Base-by-base conservation (phyloP, 441 rosid genomes). In the Erodium trifolium region DNA sequence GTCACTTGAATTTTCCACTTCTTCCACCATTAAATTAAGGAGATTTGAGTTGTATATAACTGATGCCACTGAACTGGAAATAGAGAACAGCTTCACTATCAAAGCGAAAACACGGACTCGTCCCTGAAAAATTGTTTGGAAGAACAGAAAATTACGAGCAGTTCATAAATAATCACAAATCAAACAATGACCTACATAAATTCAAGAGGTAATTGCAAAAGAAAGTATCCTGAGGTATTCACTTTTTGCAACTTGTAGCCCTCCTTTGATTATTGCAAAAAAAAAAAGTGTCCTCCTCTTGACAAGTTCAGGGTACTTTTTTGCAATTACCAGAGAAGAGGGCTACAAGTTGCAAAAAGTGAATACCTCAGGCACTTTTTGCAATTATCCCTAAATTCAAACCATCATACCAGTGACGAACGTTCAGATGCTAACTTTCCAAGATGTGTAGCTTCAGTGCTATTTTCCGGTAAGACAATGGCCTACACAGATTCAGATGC, bases 1-100 rank as follows among this genome's bases (percentile, higher is more conserved):
- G 62, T 93, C 98, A 66, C 79, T 81, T 68, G 85, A 71, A 69
- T 79, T 82, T 70, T 83, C 79, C 75, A 88, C 68, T 75, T 88
- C 96, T 39, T 78, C 88, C 86, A 87, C 94, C 79, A 93, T 77
- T 68, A 89, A 78, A 78, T 77, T 73, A 66, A 93, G 92, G 71
- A 93, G 77, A 75, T 86, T 86, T 67, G 88, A 84, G 53, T 80
- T 77, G 79, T 80, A 72, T 65, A 93, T 70, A 35, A 67, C 81
- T 69, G 87, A 88, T 72, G 98, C 97, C 74, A 89, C 82, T 68
- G 75, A 41, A 65, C 77, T 72, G 75, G 98, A 93, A 74, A 85
- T 71, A 72, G 96, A 85, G 75, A 93, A 93, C 67, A 93, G 81
- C 85, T 88, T 89, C 90, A 93, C 97, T 68, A 93, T 78, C 84